A percentile compares a stretch with the other conserved stretches of the same genome.
Evolutionary conservation across 257 asterid species (phyloP).

Genomic region (Penstemon davidsonii): DNA sequence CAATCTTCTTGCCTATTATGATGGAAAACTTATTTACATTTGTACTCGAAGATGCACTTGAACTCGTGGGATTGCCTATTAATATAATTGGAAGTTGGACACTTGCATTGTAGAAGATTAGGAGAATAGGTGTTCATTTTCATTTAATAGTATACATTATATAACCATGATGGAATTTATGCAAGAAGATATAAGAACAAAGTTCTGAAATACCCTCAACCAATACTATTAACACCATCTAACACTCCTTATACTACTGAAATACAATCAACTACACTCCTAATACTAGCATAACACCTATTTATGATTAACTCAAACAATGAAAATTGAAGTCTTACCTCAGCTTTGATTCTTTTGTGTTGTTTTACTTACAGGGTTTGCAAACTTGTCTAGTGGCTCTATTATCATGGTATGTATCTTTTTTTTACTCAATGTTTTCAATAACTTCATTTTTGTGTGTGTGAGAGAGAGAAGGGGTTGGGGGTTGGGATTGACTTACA

Average conservation of each 20-base stretch:
- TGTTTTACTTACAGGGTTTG: conserved; percentile 65
- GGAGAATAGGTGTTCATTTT: too few relatives aligned
- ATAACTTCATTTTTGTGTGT: not conserved
- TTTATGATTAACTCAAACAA: too few relatives aligned
- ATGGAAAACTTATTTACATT: not conserved
- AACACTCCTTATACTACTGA: too few relatives aligned
- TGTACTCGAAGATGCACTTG: not conserved
- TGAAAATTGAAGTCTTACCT: not conserved
- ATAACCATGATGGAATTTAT: too few relatives aligned
- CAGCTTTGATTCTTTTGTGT: conserved; percentile 30
- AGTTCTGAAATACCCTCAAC: too few relatives aligned
- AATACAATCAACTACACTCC: too few relatives aligned
- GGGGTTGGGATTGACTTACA: conserved; percentile 1
- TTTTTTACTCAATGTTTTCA: conserved; percentile 6
- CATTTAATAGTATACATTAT: too few relatives aligned
- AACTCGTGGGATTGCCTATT: not conserved
- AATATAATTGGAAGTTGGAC: not conserved
- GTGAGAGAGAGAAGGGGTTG: not conserved
- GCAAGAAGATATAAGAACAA: too few relatives aligned
- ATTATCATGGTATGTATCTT: conserved; percentile 72
- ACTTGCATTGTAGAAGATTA: not conserved
- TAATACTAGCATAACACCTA: too few relatives aligned
- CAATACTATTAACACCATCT: too few relatives aligned
- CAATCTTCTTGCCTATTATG: not conserved
- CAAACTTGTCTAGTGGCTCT: conserved; percentile 92